Base-by-base conservation (phyloP, 352 stramenopile species). In the Globisporangium parvum region DNA sequence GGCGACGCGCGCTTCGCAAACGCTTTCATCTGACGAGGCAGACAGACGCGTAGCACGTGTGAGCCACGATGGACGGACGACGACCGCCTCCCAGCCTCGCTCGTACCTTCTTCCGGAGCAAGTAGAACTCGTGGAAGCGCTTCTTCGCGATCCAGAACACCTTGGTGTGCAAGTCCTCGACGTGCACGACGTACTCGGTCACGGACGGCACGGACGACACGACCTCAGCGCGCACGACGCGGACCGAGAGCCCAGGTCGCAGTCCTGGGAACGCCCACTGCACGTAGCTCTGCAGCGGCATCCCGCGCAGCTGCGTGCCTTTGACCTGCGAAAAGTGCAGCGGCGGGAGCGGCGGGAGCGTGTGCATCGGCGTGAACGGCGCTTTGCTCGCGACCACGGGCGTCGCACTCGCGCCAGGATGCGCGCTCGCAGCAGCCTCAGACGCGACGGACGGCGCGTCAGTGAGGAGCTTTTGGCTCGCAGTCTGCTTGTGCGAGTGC, bases 71-170 rank as follows among this genome's bases (percentile, higher is more conserved):
- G n/a, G n/a, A n/a, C n/a, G 8, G 17, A 46, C 21, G 33, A 28
- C 18, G 31, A 42, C 41, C 21, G 24, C 23, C 15, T 39, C 44
- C 28, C 15, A 28, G 21, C 3, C 35, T 9, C 11, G 39, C 3
- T 60, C 63, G 28, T 39, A 92, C 58, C 71, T 85, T 86, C 17
- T 84, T 80, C 23, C 82, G 75, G 18, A 93, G 72, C 50, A 72
- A 58, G 54, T 80, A 85, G 47, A 92, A 74, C 40, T 93, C 82
- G 33, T 73, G 75, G 50, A 87, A 93, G 10, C 78, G 78, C 60
- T 93, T 93, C 56, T 88, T 89, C 2, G 76, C 77, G 54, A 87
- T 82, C 82, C 82, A 93, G 48, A 93, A 88, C 18, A 93, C 82
- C 56, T 85, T 81, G 4, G 82, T 93, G 63, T 90, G 75, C 20